A percentile compares a stretch with the other conserved stretches of the same genome.
Evolutionary conservation across 495 filamentous ascomycete species (phyloP).

Genomic region (Staphylotrichum tortipilum): DNA sequence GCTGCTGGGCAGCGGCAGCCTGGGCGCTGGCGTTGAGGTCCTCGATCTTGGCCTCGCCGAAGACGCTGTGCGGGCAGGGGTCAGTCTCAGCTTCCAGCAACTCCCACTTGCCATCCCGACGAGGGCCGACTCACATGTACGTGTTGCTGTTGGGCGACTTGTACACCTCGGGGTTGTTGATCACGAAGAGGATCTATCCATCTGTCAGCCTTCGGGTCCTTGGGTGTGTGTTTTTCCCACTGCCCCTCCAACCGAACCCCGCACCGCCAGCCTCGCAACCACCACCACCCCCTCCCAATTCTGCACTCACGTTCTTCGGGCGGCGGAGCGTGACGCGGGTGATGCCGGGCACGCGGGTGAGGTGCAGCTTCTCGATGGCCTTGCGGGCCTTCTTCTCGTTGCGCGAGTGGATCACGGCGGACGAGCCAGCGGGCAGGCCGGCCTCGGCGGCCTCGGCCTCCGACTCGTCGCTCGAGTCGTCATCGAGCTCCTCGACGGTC

Average conservation of each 20-base stretch:
- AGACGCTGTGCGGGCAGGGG: conserved; percentile 59
- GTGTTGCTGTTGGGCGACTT: conserved; percentile 97
- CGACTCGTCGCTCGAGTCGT: conserved; percentile 64
- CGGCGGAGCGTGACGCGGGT: conserved; percentile 94
- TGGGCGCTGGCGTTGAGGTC: conserved; percentile 97
- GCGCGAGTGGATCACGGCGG: conserved; percentile 86
- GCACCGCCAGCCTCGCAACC: neutral
- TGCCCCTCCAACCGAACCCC: neutral
- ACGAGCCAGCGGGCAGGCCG: conserved; percentile 74
- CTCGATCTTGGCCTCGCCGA: conserved; percentile 99
- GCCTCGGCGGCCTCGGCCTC: conserved; percentile 60
- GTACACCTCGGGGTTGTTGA: conserved; percentile 99
- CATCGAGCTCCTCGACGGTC: conserved; percentile 69
- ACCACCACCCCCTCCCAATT: neutral
- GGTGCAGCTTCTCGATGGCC: conserved; percentile 93
- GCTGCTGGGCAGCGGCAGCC: conserved; percentile 84
- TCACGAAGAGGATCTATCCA: conserved; percentile 89
- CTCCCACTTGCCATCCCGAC: neutral
- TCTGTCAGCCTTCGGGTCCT: too few relatives aligned
- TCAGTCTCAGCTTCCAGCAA: too few relatives aligned
- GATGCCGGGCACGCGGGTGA: conserved; percentile 94
- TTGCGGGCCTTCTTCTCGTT: conserved; percentile 99
- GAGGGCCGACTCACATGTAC: conserved; percentile 70
- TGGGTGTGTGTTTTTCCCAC: too few relatives aligned
- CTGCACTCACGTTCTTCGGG: conserved; percentile 85